phyloP scores from a whole-genome alignment of 176 grass and related monocot genomes.

The Carex pumila region DNA sequence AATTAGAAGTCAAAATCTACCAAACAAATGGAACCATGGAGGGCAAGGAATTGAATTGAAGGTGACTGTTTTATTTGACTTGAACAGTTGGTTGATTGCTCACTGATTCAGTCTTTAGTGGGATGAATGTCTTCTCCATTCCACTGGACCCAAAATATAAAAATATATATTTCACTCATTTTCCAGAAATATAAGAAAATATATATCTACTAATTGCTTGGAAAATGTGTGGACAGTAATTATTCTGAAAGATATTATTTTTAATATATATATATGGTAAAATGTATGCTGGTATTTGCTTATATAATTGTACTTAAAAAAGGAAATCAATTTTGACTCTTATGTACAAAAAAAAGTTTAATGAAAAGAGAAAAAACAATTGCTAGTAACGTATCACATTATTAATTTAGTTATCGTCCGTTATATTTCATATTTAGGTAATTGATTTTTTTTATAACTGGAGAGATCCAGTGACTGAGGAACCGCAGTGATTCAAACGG shows the following conservation, averaged over 20 bases:
- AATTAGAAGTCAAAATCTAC: slow-evolving; percentile 15
- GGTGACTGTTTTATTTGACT: slow-evolving; percentile 9
- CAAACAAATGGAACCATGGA: neutral
- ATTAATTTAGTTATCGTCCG: neutral
- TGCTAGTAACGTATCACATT: neutral
- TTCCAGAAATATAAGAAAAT: too few species aligned
- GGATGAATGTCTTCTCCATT: neutral
- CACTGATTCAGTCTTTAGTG: neutral
- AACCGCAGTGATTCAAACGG: neutral
- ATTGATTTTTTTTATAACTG: neutral
- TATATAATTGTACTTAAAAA: too few species aligned
- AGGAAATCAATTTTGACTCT: too few species aligned
- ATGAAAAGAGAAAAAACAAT: too few species aligned
- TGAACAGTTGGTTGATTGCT: neutral
- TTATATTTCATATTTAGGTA: neutral
- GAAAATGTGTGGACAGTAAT: too few species aligned
- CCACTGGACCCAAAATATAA: too few species aligned
- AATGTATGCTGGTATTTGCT: too few species aligned
- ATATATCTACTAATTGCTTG: too few species aligned
- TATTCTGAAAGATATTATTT: too few species aligned
- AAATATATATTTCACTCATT: too few species aligned
- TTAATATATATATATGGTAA: too few species aligned
- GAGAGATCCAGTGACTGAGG: neutral
- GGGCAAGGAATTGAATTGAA: neutral
- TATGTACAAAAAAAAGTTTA: too few species aligned